phyloP scores from a whole-genome alignment of 129 eudicot genomes.

The Smallanthus sonchifolius region DNA sequence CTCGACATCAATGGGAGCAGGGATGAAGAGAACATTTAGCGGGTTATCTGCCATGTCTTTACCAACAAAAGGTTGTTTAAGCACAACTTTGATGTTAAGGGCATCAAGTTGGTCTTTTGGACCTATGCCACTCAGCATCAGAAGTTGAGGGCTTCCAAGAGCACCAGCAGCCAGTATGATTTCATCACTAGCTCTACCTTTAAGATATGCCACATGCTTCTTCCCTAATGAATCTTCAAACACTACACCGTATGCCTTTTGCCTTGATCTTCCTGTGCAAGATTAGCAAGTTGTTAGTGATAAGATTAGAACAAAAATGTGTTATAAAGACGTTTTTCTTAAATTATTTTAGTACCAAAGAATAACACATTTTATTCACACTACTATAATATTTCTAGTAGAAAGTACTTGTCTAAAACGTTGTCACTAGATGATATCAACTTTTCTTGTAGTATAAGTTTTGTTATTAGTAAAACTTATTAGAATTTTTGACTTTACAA shows the following conservation, averaged over 20 bases:
- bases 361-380: too few relatives aligned
- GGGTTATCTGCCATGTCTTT: conserved; percentile 70
- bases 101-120: conserved; percentile 50
- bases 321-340: too few relatives aligned
- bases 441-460: not conserved
- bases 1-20: conserved; percentile 37
- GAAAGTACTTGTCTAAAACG: not conserved
- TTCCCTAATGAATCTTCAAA: conserved; percentile 64
- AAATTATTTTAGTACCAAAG: too few relatives aligned
- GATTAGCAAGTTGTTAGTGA: not conserved
- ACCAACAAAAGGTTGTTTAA: conserved; percentile 54
- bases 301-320: too few relatives aligned
- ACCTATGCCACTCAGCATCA: conserved; percentile 72
- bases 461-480: too few relatives aligned
- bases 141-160: conserved; percentile 73
- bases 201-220: conserved; percentile 44
- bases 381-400: too few relatives aligned
- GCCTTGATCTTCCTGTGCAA: conserved; percentile 39
- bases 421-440: not conserved
- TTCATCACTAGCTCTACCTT: conserved; percentile 41
- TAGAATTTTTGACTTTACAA: too few relatives aligned
- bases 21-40: conserved; percentile 45
- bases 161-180: conserved; percentile 59
- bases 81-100: conserved; percentile 42
- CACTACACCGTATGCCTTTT: conserved; percentile 59